A percentile compares a stretch with the other conserved stretches of the same genome.
Evolutionary conservation across 2,329 filamentous ascomycete genomes (phyloP).

Genomic region (Penicillium sp.): DNA sequence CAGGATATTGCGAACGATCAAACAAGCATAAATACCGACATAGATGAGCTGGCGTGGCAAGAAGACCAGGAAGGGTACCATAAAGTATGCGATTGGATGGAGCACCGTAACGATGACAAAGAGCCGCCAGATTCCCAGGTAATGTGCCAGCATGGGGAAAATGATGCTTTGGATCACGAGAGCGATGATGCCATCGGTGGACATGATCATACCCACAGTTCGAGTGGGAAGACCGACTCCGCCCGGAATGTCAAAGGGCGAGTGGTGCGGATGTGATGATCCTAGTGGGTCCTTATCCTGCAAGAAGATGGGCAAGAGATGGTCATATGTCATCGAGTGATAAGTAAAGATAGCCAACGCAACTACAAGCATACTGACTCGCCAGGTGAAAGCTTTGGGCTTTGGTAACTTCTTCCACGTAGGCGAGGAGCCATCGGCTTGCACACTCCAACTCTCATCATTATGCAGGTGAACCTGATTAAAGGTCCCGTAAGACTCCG

Average conservation of each 20-base stretch:
- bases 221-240: slow-evolving; percentile 66
- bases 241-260: slow-evolving; percentile 60
- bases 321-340: slow-evolving; percentile 93
- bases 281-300: slow-evolving; percentile 61
- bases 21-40: slow-evolving; percentile 63
- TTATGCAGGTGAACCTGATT: slow-evolving; percentile 56
- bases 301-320: slow-evolving; percentile 87
- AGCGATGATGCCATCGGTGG: slow-evolving; percentile 69
- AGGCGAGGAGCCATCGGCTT: slow-evolving; percentile 47
- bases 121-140: slow-evolving; percentile 65
- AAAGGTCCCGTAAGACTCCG: slow-evolving; percentile 80
- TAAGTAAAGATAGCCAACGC: slow-evolving; percentile 89
- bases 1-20: slow-evolving; percentile 65
- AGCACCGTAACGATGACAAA: slow-evolving; percentile 65
- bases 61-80: slow-evolving; percentile 66
- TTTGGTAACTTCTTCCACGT: slow-evolving; percentile 40
- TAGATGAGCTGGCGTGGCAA: slow-evolving; percentile 57
- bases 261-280: slow-evolving; percentile 25
- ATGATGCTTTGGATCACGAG: slow-evolving; percentile 71
- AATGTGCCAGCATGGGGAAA: slow-evolving; percentile 64
- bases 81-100: slow-evolving; percentile 67
- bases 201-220: slow-evolving; percentile 67
- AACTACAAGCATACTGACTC: slow-evolving; percentile 73
- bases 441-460: slow-evolving; percentile 54
- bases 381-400: slow-evolving; percentile 57